Percentiles rank a stretch among this genome's conserved stretches.
phyloP scores from a whole-genome alignment of 116 monocot species.

The Papilionanthe hybrid region DNA sequence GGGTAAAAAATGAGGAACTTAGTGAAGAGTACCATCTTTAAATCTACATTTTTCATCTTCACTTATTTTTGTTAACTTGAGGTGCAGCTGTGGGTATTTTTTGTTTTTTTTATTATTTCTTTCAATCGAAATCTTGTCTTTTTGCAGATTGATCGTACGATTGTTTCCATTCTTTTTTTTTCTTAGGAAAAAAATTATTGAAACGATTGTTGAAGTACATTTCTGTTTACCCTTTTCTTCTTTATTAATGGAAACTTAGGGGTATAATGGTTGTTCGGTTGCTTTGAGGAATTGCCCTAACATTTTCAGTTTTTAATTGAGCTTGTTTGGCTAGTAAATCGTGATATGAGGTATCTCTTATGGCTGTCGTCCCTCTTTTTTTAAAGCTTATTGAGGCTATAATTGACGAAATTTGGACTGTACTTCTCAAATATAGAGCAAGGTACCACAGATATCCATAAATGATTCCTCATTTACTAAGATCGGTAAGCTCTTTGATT shows the following conservation, averaged over 20 bases:
- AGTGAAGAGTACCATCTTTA: slow-evolving; percentile 1
- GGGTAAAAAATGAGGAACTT: slow-evolving; percentile 6
- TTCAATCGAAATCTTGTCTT: neutral
- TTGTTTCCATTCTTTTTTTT: neutral
- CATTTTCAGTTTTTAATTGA: neutral
- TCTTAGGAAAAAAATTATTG: neutral
- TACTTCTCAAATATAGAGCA: slow-evolving; percentile 2
- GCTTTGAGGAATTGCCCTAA: neutral
- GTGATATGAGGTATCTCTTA: neutral
- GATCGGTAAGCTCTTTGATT: slow-evolving; percentile 1
- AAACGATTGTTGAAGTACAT: neutral
- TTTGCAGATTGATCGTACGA: neutral
- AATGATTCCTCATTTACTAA: neutral
- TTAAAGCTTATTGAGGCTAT: neutral
- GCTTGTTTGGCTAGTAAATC: too few species aligned
- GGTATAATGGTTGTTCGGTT: neutral
- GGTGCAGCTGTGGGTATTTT: neutral
- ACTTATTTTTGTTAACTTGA: slow-evolving; percentile 4
- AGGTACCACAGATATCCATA: neutral
- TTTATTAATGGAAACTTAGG: neutral
- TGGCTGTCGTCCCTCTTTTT: neutral
- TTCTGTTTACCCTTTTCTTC: neutral
- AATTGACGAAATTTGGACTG: neutral
- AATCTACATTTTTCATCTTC: slow-evolving; percentile 3
- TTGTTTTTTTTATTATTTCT: slow-evolving; percentile 5